Evolutionary conservation across 495 filamentous ascomycete species (phyloP).

Genomic region (Glutinoglossum americanum): DNA sequence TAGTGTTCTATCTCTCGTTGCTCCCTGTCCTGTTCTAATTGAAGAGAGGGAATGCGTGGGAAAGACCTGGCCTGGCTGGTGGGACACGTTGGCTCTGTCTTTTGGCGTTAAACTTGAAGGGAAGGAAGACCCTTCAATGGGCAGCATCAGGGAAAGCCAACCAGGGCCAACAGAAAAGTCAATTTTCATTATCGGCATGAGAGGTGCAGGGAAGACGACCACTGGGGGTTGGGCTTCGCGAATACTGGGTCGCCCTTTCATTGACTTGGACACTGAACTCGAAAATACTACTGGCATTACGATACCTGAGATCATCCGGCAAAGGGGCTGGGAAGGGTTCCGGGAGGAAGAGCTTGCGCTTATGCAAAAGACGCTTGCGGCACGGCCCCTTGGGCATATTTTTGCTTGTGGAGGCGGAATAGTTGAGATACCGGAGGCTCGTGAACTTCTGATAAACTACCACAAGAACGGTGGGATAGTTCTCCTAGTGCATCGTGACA

Average conservation of each 20-base stretch:
- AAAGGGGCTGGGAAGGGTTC: constrained; percentile 75
- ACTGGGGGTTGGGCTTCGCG: constrained; percentile 58
- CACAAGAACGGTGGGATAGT: constrained; percentile 71
- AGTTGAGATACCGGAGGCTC: constrained; percentile 69
- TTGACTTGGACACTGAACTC: constrained; percentile 76
- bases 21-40: constrained; percentile 57
- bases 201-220: constrained; percentile 92
- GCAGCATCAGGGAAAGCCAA: constrained; percentile 14
- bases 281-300: constrained; percentile 47
- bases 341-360: constrained; percentile 57
- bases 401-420: constrained; percentile 90
- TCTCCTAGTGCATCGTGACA: constrained; percentile 69
- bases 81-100: constrained; percentile 60
- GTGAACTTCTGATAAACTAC: constrained; percentile 52
- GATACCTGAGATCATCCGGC: constrained; percentile 67
- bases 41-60: constrained; percentile 78
- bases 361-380: constrained; percentile 47
- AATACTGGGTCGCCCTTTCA: constrained; percentile 49
- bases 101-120: constrained; percentile 60
- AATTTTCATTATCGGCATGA: constrained; percentile 92
- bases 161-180: constrained; percentile 30
- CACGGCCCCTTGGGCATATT: constrained; percentile 52
- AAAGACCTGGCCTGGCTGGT: constrained; percentile 99
- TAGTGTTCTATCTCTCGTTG: constrained; percentile 60
- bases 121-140: constrained; percentile 32